Conservation (phyloP, 1,284 basidiomycete genomes). For the Flammula alnicola region DNA sequence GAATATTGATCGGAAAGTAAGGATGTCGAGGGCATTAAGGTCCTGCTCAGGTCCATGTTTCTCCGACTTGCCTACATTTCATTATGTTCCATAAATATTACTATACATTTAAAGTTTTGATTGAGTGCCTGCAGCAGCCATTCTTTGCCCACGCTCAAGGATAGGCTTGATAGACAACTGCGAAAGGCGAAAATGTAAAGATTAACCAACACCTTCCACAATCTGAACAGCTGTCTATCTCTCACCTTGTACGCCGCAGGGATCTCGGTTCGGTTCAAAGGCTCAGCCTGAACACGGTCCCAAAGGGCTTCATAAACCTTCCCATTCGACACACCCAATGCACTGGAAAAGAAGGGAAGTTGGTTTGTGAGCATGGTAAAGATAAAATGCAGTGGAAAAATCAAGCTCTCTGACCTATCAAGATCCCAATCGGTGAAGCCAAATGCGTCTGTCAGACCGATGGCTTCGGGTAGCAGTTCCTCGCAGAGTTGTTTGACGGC, state of each 20-base stretch:
- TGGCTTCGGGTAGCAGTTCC: slow-evolving; percentile 66
- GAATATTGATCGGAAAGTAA: neutral
- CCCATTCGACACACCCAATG: slow-evolving; percentile 69
- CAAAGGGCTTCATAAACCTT: slow-evolving; percentile 73
- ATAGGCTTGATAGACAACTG: slow-evolving; percentile 55
- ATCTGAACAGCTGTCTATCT: neutral
- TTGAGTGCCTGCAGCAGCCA: neutral
- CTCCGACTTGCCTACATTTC: neutral
- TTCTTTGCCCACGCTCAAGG: slow-evolving; percentile 42
- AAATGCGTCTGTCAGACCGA: slow-evolving; percentile 77
- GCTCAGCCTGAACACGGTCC: slow-evolving; percentile 66
- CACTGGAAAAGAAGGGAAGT: slow-evolving; percentile 36
- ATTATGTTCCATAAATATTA: neutral
- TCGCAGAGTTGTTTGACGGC: slow-evolving; percentile 55
- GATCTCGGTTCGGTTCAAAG: slow-evolving; percentile 60
- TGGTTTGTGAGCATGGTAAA: slow-evolving; percentile 1
- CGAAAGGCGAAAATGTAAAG: slow-evolving; percentile 2
- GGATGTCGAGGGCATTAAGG: slow-evolving; percentile 38
- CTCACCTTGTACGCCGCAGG: slow-evolving; percentile 58
- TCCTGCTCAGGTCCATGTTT: neutral
- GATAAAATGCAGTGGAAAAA: neutral
- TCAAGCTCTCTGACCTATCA: slow-evolving; percentile 70
- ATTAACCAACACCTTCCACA: neutral
- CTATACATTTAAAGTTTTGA: slow-evolving; percentile 5
- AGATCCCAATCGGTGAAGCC: slow-evolving; percentile 81